Percentiles rank a stretch among this genome's conserved stretches.
Conservation (phyloP, 2,329 filamentous ascomycete species). For the Fusarium decemcellulare region DNA sequence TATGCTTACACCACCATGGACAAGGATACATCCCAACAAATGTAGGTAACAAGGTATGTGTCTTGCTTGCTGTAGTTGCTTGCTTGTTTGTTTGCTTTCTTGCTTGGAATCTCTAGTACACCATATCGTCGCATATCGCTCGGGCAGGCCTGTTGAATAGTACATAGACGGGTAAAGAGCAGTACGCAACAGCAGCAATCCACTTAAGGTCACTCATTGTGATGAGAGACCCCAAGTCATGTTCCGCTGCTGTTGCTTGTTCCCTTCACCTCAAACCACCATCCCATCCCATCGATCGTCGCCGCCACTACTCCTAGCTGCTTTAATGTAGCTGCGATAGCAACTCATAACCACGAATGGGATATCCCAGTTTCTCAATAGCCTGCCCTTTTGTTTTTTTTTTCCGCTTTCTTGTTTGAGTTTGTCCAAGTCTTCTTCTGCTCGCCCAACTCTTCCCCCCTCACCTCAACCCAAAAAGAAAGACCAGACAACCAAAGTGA, state of each 20-base stretch:
- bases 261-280: neutral
- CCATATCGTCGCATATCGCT: constrained; percentile 6
- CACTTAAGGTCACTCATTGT: neutral
- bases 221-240: neutral
- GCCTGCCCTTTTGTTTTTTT: constrained; percentile 8
- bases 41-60: neutral
- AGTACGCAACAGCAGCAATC: neutral
- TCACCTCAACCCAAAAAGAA: neutral
- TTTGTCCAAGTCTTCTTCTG: constrained; percentile 19
- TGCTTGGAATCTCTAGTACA: constrained; percentile 11
- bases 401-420: constrained; percentile 9
- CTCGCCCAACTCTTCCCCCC: constrained; percentile 14
- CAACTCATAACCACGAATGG: neutral
- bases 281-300: constrained; percentile 11
- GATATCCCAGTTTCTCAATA: constrained; percentile 1
- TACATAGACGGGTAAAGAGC: neutral
- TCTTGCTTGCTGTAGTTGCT: neutral
- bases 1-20: neutral
- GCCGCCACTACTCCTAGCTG: neutral
- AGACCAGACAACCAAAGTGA: constrained; percentile 25
- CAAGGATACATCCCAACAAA: neutral
- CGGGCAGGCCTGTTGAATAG: neutral
- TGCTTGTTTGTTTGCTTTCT: neutral
- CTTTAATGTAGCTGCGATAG: neutral
- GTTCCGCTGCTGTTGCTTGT: neutral